These are phyloP conservation scores for Shiraia sp. DNA, from an alignment of 2,329 filamentous ascomycete species.

Conservation along the genomic window DNA sequence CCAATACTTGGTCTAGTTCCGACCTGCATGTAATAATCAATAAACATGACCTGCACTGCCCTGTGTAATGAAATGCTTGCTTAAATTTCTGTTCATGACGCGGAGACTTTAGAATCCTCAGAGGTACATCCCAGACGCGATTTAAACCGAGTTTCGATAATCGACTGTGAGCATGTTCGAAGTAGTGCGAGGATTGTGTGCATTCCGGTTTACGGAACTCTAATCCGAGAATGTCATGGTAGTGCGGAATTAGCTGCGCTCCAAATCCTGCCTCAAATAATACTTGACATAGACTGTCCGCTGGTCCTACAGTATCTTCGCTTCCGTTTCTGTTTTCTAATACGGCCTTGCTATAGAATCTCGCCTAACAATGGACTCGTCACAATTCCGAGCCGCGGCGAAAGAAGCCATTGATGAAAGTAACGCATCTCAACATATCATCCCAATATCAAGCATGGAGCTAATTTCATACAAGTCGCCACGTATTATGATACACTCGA, in stretches of 20 bases:
- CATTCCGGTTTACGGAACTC: not conserved
- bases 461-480: slow-evolving; percentile 62
- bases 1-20: too few species aligned
- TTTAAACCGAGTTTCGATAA: too few species aligned
- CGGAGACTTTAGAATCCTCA: too few species aligned
- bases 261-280: slow-evolving; percentile 2
- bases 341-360: too few species aligned
- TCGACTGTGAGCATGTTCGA: not conserved
- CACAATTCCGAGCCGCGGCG: slow-evolving; percentile 77
- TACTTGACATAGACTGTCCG: too few species aligned
- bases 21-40: too few species aligned
- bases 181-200: not conserved
- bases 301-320: not conserved
- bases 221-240: slow-evolving; percentile 4
- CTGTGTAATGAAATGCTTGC: too few species aligned
- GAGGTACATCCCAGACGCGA: too few species aligned
- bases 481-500: slow-evolving; percentile 79
- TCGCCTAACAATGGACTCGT: slow-evolving; percentile 68
- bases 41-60: too few species aligned
- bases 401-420: slow-evolving; percentile 81
- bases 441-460: not conserved
- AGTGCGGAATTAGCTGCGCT: slow-evolving; percentile 20
- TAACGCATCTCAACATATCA: slow-evolving; percentile 39
- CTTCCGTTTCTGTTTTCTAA: not conserved
- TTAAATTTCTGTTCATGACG: too few species aligned